A percentile compares a stretch with the other conserved stretches of the same genome.
These are phyloP conservation scores for Royoungia palumana DNA, from an alignment of 768 basidiomycete genomes.

Conservation along the genomic window DNA sequence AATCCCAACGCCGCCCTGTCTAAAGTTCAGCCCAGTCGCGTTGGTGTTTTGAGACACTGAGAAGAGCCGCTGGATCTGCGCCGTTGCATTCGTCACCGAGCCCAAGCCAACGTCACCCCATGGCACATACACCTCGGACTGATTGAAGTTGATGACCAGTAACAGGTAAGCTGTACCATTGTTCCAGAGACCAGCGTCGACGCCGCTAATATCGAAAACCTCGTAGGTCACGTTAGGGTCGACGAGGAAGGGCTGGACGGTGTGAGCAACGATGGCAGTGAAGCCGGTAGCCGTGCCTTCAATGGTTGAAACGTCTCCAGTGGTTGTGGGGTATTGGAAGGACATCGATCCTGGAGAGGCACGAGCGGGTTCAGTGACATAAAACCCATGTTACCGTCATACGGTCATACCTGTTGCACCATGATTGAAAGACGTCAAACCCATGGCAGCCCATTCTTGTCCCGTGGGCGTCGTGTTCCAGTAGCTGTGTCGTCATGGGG, in stretches of 20 bases:
- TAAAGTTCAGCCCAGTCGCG: constrained; percentile 16
- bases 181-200: constrained; percentile 25
- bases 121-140: constrained; percentile 7
- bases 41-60: constrained; percentile 9
- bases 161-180: constrained; percentile 23
- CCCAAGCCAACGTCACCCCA: constrained; percentile 19
- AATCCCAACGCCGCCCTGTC: constrained; percentile 19
- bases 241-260: constrained; percentile 24
- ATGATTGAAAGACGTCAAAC: constrained; percentile 24
- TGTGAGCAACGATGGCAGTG: background rate
- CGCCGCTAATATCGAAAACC: constrained; percentile 14
- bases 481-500: constrained; percentile 20
- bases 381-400: background rate
- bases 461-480: constrained; percentile 30
- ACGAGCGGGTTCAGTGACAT: background rate
- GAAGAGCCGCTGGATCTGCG: constrained; percentile 15
- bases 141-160: constrained; percentile 13
- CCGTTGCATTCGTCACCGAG: constrained; percentile 8
- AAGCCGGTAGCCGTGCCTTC: constrained; percentile 16
- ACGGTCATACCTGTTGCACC: constrained; percentile 22
- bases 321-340: constrained; percentile 25
- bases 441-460: constrained; percentile 25
- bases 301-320: constrained; percentile 20
- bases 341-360: constrained; percentile 24
- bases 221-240: constrained; percentile 3